Evolutionary conservation across 257 asterid genomes (phyloP).

Genomic region (Eustoma russellianum): DNA sequence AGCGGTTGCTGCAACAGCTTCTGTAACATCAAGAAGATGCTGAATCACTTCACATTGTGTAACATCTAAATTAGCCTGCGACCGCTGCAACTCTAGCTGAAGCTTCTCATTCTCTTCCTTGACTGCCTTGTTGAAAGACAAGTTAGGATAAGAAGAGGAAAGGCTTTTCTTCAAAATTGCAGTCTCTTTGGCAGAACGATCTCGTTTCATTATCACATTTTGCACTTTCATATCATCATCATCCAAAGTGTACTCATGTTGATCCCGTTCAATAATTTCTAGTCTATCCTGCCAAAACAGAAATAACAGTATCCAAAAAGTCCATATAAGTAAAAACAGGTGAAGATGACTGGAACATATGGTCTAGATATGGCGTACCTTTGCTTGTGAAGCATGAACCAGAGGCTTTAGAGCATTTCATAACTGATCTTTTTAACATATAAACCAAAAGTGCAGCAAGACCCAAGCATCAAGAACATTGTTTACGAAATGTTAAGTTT

Average conservation of each 20-base stretch:
- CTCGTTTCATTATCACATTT: slow-evolving; percentile 62
- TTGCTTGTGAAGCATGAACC: too few species aligned
- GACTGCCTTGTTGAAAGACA: slow-evolving; percentile 65
- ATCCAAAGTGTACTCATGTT: slow-evolving; percentile 66
- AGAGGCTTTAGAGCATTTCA: too few species aligned
- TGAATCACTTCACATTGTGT: slow-evolving; percentile 84
- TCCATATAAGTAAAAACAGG: background rate
- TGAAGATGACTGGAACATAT: background rate
- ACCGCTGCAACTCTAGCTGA: slow-evolving; percentile 67
- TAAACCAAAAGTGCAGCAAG: too few species aligned
- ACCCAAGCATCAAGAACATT: too few species aligned
- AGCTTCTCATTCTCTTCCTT: slow-evolving; percentile 71
- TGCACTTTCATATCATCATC: slow-evolving; percentile 77
- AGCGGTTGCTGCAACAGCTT: slow-evolving; percentile 61
- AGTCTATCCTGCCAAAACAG: slow-evolving; percentile 52
- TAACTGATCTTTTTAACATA: too few species aligned
- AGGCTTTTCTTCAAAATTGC: slow-evolving; percentile 63
- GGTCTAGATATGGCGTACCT: too few species aligned
- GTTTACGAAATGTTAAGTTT: too few species aligned
- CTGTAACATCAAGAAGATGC: slow-evolving; percentile 82
- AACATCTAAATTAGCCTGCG: slow-evolving; percentile 74
- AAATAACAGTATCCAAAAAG: slow-evolving; percentile 2
- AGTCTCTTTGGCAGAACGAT: slow-evolving; percentile 56
- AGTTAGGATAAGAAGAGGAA: slow-evolving; percentile 74
- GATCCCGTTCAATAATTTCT: slow-evolving; percentile 66